These are phyloP conservation scores for Poa annua DNA, from an alignment of 176 grass and related monocot species.

Conservation along the genomic window DNA sequence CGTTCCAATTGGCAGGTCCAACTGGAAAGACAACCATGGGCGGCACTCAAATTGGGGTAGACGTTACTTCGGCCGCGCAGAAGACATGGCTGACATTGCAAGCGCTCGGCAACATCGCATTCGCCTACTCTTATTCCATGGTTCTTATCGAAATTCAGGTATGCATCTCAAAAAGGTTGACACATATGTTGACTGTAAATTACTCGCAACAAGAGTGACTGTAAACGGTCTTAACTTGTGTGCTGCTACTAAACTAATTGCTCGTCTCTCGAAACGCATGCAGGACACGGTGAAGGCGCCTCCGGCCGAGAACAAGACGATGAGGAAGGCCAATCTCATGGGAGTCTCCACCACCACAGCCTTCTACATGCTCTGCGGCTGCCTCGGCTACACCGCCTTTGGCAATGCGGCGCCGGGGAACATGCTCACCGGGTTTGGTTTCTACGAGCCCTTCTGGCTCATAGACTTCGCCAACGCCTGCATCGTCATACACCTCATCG, in stretches of 20 bases:
- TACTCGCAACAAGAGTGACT: neutral
- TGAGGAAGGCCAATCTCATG: conserved; percentile 56
- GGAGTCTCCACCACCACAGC: conserved; percentile 51
- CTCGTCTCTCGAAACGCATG: neutral
- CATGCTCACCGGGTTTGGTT: conserved; percentile 80
- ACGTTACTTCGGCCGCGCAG: conserved; percentile 43
- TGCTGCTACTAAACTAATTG: no score
- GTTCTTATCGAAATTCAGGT: conserved; percentile 83
- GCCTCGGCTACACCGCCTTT: conserved; percentile 62
- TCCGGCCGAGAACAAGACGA: conserved; percentile 63
- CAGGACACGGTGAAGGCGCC: conserved; percentile 63
- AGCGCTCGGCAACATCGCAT: conserved; percentile 66
- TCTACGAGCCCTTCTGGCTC: conserved; percentile 90
- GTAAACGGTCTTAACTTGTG: neutral
- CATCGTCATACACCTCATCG: conserved; percentile 74
- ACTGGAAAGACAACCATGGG: conserved; percentile 51
- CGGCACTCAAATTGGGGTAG: conserved; percentile 60
- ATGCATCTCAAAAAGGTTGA: neutral
- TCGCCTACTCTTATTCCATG: conserved; percentile 68
- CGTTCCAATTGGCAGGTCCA: conserved; percentile 14
- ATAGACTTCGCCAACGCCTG: conserved; percentile 82
- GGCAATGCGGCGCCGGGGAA: conserved; percentile 62
- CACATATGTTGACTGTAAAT: neutral
- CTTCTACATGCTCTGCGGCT: conserved; percentile 65
- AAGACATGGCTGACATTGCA: conserved; percentile 71